A percentile compares a stretch with the other conserved stretches of the same genome.
Conservation (phyloP, 768 basidiomycete genomes). For the Trametes coccinea region DNA sequence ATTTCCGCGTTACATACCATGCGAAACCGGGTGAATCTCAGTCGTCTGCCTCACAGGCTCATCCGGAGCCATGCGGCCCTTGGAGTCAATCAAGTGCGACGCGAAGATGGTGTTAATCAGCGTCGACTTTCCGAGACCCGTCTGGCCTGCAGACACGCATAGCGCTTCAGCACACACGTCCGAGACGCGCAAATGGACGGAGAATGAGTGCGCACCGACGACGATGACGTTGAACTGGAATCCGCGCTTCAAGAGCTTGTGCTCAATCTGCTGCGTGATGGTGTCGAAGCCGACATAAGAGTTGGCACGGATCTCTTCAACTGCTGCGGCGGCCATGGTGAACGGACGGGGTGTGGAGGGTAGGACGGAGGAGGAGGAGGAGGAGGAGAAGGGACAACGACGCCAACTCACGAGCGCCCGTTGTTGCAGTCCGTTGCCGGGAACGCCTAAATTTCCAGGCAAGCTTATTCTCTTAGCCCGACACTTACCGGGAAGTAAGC, state of each 20-base stretch:
- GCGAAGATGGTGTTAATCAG: conserved; percentile 99
- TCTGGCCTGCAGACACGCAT: conserved; percentile 67
- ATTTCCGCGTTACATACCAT: conserved; percentile 54
- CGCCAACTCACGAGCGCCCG: conserved; percentile 20
- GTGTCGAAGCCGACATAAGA: conserved; percentile 98
- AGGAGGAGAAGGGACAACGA: conserved; percentile 10
- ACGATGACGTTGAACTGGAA: conserved; percentile 99
- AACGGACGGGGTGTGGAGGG: not conserved
- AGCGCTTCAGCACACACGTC: not conserved
- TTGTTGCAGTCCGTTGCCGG: conserved; percentile 4
- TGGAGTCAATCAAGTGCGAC: conserved; percentile 96
- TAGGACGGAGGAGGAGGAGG: conserved; percentile 1
- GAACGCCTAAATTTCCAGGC: conserved; percentile 16
- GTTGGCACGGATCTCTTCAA: conserved; percentile 84
- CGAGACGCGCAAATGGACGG: not conserved
- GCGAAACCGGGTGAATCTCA: conserved; percentile 92
- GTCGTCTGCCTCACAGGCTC: conserved; percentile 94
- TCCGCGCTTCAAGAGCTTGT: conserved; percentile 97
- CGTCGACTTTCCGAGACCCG: conserved; percentile 97
- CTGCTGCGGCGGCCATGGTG: conserved; percentile 40
- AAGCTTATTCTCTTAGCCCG: not conserved
- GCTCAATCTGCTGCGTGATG: conserved; percentile 96
- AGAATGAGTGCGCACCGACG: conserved; percentile 63
- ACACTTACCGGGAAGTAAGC: conserved; percentile 5
- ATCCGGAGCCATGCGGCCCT: conserved; percentile 86